Evolutionary conservation across 495 filamentous ascomycete genomes (phyloP).

Genomic region (Neurospora sp.): DNA sequence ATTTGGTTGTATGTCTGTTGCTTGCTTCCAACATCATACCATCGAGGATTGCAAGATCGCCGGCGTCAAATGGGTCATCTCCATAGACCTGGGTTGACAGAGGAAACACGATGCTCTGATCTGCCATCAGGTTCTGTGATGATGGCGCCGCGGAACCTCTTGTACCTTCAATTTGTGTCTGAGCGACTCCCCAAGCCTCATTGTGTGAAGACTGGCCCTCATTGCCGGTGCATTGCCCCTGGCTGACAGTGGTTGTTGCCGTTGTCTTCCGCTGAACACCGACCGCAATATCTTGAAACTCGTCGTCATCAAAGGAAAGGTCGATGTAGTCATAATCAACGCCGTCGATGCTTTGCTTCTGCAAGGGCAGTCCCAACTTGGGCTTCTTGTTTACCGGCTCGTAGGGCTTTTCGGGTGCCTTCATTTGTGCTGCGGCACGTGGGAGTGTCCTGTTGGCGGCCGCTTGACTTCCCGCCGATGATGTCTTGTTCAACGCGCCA

Average conservation of each 20-base stretch:
- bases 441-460: neutral
- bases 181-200: neutral
- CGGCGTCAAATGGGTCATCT: neutral
- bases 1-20: neutral
- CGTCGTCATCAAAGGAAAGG: slow-evolving; percentile 17
- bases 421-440: neutral
- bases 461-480: neutral
- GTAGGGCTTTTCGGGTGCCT: neutral
- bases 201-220: neutral
- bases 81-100: neutral
- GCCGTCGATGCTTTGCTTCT: slow-evolving; percentile 1
- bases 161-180: neutral
- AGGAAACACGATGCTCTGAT: neutral
- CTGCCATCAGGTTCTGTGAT: neutral
- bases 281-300: neutral
- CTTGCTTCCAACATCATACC: neutral
- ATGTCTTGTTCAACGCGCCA: neutral
- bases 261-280: neutral
- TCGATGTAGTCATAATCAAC: slow-evolving; percentile 30
- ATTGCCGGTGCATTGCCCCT: neutral
- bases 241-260: neutral
- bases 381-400: neutral
- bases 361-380: neutral
- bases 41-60: neutral
- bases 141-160: neutral